A percentile compares a stretch with the other conserved stretches of the same genome.
These are phyloP conservation scores for Candida sanyiensis DNA, from an alignment of 805 yeast species.

Conservation along the genomic window DNA sequence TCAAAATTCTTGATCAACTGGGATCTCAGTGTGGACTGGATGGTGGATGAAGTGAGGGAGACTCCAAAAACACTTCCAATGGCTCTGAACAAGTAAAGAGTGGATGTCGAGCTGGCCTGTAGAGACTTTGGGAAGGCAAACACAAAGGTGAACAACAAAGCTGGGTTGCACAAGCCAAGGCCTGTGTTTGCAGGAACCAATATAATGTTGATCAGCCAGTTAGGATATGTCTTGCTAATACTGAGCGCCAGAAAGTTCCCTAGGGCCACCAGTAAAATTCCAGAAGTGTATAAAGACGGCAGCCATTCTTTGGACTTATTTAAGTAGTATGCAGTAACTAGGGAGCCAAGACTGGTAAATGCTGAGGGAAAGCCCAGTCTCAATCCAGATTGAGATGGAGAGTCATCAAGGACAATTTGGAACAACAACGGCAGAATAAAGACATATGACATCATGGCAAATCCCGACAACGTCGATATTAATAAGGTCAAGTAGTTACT, in stretches of 20 bases:
- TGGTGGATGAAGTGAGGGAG: conserved; percentile 31
- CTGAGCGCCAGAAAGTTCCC: conserved; percentile 36
- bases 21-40: conserved; percentile 8
- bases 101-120: conserved; percentile 61
- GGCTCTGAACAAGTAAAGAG: conserved; percentile 57
- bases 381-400: conserved; percentile 36
- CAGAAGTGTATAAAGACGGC: conserved; percentile 27
- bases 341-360: conserved; percentile 39
- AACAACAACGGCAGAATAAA: conserved; percentile 38
- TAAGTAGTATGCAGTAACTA: conserved; percentile 36
- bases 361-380: conserved; percentile 37
- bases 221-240: conserved; percentile 31
- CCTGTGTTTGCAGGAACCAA: conserved; percentile 43
- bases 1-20: conserved; percentile 13
- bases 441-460: conserved; percentile 34
- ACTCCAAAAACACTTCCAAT: conserved; percentile 61
- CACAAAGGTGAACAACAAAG: conserved; percentile 58
- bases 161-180: conserved; percentile 52
- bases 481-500: conserved; percentile 25
- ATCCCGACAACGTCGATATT: conserved; percentile 34
- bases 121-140: conserved; percentile 58
- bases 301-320: conserved; percentile 27
- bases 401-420: conserved; percentile 36
- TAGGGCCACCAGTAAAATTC: conserved; percentile 31
- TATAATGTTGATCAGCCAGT: conserved; percentile 34